These are phyloP conservation scores for Chlorella sp. DNA, from an alignment of 139 green algal genomes.

Conservation along the genomic window DNA sequence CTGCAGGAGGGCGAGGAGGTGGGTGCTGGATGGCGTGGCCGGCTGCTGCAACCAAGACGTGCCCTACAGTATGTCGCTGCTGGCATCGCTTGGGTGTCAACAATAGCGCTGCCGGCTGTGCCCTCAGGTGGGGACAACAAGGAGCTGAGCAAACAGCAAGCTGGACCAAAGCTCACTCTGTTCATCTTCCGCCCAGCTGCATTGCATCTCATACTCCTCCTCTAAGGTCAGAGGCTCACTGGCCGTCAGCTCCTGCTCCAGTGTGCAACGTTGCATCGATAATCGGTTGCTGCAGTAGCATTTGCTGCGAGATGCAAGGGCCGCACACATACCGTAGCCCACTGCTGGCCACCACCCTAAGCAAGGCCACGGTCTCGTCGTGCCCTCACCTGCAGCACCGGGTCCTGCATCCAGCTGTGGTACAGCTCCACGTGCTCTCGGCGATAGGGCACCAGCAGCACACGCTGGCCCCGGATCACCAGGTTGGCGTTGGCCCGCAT, in stretches of 20 bases:
- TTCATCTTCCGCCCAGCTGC: constrained; percentile 73
- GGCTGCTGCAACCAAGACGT: too few relatives aligned
- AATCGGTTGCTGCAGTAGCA: not conserved
- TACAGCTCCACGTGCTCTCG: constrained; percentile 77
- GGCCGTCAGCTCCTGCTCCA: constrained; percentile 76
- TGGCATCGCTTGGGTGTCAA: too few relatives aligned
- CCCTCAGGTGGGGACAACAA: too few relatives aligned
- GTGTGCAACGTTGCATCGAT: constrained; percentile 2
- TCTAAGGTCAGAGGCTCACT: constrained; percentile 77
- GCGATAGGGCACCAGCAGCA: constrained; percentile 81
- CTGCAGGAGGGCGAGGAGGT: constrained; percentile 25
- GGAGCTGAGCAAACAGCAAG: too few relatives aligned
- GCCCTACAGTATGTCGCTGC: too few relatives aligned
- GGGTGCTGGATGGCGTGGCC: too few relatives aligned
- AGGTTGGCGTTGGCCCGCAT: constrained; percentile 80
- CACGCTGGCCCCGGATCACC: constrained; percentile 51
- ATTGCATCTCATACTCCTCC: constrained; percentile 89
- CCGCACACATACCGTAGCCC: too few relatives aligned
- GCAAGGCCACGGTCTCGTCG: too few relatives aligned
- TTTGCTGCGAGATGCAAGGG: too few relatives aligned
- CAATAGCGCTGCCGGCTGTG: too few relatives aligned
- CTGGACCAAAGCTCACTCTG: constrained; percentile 59
- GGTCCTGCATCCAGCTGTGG: constrained; percentile 66
- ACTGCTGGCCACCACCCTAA: too few relatives aligned
- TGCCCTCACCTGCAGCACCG: not conserved